Percentiles rank a stretch among this genome's conserved stretches.
Conservation (phyloP, 495 filamentous ascomycete genomes). For the Trichoderma asperelloides region DNA sequence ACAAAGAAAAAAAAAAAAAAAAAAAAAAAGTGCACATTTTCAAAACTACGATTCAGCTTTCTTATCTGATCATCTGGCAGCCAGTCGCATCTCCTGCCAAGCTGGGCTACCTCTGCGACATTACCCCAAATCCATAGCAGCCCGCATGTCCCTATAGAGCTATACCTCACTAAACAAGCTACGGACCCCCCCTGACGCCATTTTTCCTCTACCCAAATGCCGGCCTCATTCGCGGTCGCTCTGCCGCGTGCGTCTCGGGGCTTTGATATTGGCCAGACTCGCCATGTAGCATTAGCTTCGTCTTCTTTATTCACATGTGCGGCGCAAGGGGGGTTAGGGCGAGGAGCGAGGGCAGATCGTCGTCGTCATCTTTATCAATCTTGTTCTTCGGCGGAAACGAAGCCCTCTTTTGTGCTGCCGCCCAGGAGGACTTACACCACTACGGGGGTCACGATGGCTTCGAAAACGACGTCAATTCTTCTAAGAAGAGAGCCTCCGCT, state of each 20-base stretch:
- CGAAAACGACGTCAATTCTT: not conserved
- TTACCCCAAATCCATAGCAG: not conserved
- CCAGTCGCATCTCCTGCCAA: constrained; percentile 7
- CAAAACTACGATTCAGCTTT: not conserved
- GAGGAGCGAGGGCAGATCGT: not conserved
- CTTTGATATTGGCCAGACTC: not conserved
- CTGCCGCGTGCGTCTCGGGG: not conserved
- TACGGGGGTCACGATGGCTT: not conserved
- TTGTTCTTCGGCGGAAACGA: not conserved
- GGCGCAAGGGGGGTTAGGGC: not conserved
- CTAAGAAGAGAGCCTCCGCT: not conserved
- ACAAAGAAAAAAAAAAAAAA: not conserved
- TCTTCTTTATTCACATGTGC: not conserved
- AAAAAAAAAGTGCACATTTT: not conserved
- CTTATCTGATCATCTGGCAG: not conserved
- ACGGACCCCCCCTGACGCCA: too few relatives aligned
- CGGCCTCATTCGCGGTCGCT: not conserved
- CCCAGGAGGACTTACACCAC: not conserved
- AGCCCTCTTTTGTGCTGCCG: not conserved
- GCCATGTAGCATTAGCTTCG: not conserved
- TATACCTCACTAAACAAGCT: too few relatives aligned
- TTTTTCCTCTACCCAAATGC: not conserved
- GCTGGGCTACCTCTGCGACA: constrained; percentile 6
- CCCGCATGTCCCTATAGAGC: not conserved
- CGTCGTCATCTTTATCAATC: not conserved